Percentiles rank a stretch among this genome's conserved stretches.
Conservation (phyloP, 257 asterid species). For the Lycium ferocissimum region DNA sequence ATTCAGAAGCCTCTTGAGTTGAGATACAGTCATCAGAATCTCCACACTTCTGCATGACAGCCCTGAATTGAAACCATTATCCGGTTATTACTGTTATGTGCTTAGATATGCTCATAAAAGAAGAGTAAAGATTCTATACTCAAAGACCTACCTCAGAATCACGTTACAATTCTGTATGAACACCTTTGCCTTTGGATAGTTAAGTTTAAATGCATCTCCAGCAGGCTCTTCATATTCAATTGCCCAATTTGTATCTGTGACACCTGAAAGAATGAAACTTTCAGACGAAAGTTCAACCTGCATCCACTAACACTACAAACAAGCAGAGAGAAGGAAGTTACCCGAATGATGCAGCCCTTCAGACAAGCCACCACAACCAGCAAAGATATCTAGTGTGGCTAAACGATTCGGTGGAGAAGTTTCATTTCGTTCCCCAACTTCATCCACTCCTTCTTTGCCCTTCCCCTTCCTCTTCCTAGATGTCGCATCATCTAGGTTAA, state of each 20-base stretch:
- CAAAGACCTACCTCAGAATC: constrained; percentile 66
- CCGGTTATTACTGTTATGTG: constrained; percentile 23
- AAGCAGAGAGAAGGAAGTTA: constrained; percentile 28
- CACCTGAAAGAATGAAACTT: constrained; percentile 53
- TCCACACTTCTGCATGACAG: constrained; percentile 88
- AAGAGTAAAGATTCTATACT: constrained; percentile 17
- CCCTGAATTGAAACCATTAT: constrained; percentile 60
- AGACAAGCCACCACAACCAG: constrained; percentile 98
- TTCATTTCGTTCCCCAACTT: constrained; percentile 43
- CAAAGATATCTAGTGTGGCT: constrained; percentile 85
- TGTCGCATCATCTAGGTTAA: constrained; percentile 49
- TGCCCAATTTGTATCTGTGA: constrained; percentile 84
- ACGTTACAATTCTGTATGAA: constrained; percentile 89
- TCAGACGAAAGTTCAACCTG: not conserved
- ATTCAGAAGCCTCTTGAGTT: constrained; percentile 86
- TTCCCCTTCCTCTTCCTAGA: constrained; percentile 79
- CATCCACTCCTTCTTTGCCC: constrained; percentile 76
- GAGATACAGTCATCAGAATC: constrained; percentile 89
- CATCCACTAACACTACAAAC: not conserved
- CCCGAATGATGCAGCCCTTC: constrained; percentile 86
- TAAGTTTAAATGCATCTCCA: constrained; percentile 90
- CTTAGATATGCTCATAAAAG: constrained; percentile 15
- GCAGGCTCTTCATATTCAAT: constrained; percentile 94
- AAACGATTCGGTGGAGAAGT: constrained; percentile 50
- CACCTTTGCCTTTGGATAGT: constrained; percentile 79